Base-by-base conservation (phyloP, 306 rosid species). In the Lotus japonicus region DNA sequence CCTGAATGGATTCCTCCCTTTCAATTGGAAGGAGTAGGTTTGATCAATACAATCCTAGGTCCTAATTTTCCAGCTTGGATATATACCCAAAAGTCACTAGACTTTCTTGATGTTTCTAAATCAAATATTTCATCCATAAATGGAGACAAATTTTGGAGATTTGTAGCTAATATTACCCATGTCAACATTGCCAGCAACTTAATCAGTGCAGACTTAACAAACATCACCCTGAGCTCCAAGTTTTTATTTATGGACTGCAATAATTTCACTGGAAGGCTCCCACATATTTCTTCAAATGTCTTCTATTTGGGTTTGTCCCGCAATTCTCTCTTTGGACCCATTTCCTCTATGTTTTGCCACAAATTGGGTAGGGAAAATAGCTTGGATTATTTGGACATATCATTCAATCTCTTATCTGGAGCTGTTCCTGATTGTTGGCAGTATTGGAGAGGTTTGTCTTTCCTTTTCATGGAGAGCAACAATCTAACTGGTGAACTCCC, bases 311-410 rank as follows among this genome's bases (percentile, higher is more conserved):
- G 52, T 49, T 36, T 76, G 5, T 39, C 60, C 1, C 55, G 41
- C 33, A 79, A 83, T 50, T 26, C 8, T 0, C 73, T 83, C 70
- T 68, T 31, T 6, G 80, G 84, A 14, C 71, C 82, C 28, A 72
- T 79, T 58, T 66, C 78, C 60, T 48, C 15, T 38, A 13, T 59
- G 15, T 64, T 56, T 4, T 75, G 80, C 54, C 62, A 50, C 52
- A 61, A 39, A 56, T 49, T 64, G 54, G 56, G 36, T 43, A 15
- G 9, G 41, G 31, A 53, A 31, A 53, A 53, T 35, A 52, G 14
- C 16, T 64, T 64, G 63, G 39, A 26, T 35, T 63, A 63, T 53
- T 42, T 73, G 65, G 71, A 64, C 14, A 28, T 64, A 16, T 64
- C 71, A 28, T 42, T 0, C 53, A 73, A 73, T 54, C 4, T 28